Conservation (phyloP, 352 stramenopile species). For the Phytophthora cajani region DNA sequence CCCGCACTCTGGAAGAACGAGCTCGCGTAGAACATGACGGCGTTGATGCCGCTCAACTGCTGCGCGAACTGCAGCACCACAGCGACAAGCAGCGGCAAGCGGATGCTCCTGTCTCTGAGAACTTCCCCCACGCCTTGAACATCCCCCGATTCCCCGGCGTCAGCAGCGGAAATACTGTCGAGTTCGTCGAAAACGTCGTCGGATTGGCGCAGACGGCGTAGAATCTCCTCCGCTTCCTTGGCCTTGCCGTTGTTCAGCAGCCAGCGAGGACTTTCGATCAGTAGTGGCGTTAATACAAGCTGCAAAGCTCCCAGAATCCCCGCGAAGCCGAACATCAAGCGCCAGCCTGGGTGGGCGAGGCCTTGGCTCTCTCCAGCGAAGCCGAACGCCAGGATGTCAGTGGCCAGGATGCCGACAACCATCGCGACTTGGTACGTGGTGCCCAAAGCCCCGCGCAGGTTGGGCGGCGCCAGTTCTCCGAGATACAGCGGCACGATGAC, state of each 20-base stretch:
- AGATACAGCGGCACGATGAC: conserved; percentile 78
- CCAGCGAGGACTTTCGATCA: conserved; percentile 78
- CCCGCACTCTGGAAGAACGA: conserved; percentile 75
- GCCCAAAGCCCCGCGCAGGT: conserved; percentile 65
- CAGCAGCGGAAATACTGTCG: conserved; percentile 71
- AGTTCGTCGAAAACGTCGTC: conserved; percentile 75
- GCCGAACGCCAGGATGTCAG: conserved; percentile 57
- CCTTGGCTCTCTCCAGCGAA: conserved; percentile 61
- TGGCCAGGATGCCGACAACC: conserved; percentile 61
- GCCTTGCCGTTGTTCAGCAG: conserved; percentile 62
- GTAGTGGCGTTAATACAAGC: conserved; percentile 50
- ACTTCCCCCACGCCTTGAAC: conserved; percentile 59
- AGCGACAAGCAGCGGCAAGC: conserved; percentile 63
- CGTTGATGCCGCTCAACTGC: conserved; percentile 79
- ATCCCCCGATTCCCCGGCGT: conserved; percentile 61
- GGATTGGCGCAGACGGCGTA: conserved; percentile 55
- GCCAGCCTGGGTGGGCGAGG: conserved; percentile 59
- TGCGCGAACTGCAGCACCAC: conserved; percentile 71
- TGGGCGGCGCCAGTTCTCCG: conserved; percentile 69
- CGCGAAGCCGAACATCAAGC: conserved; percentile 72
- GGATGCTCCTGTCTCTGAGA: conserved; percentile 56
- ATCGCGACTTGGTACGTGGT: conserved; percentile 77
- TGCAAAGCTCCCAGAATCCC: conserved; percentile 60
- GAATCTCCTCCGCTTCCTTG: conserved; percentile 59
- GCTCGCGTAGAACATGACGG: conserved; percentile 84